phyloP scores from a whole-genome alignment of 129 eudicot species.

The Lactuca saligna region DNA sequence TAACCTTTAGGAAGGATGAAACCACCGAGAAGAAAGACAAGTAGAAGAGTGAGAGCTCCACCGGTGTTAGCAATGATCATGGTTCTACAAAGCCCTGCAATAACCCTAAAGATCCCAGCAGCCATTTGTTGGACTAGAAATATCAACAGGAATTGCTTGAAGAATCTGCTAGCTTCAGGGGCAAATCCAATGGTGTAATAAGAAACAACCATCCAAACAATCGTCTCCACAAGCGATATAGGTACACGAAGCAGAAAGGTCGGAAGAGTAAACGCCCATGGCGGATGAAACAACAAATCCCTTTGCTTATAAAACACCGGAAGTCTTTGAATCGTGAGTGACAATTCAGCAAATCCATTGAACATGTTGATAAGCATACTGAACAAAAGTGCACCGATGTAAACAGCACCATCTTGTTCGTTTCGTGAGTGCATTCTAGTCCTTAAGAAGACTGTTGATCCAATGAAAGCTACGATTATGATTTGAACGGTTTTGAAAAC shows the following conservation, averaged over 20 bases:
- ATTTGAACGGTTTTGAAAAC: constrained; percentile 83
- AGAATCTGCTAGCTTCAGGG: constrained; percentile 90
- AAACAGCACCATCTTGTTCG: constrained; percentile 68
- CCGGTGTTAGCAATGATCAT: constrained; percentile 91
- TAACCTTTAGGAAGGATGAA: constrained; percentile 92
- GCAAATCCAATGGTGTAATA: constrained; percentile 90
- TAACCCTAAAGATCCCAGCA: constrained; percentile 76
- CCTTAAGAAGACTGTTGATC: constrained; percentile 73
- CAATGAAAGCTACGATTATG: constrained; percentile 69
- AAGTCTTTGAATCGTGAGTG: constrained; percentile 69
- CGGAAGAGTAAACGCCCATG: constrained; percentile 84
- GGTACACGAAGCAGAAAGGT: constrained; percentile 72
- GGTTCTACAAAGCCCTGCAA: constrained; percentile 75
- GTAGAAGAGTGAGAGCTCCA: constrained; percentile 67
- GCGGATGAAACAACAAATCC: constrained; percentile 75
- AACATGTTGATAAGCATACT: constrained; percentile 68
- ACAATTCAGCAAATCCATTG: constrained; percentile 78
- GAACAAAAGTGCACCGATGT: constrained; percentile 72
- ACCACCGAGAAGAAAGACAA: constrained; percentile 91
- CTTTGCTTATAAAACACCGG: constrained; percentile 95
- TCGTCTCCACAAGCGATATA: constrained; percentile 64
- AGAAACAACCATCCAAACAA: constrained; percentile 66
- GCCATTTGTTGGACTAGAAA: constrained; percentile 96
- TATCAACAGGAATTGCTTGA: constrained; percentile 79
- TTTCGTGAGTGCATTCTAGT: constrained; percentile 57